Evolutionary conservation across 768 basidiomycete species (phyloP).

Genomic region (Flagelloscypha sp.): DNA sequence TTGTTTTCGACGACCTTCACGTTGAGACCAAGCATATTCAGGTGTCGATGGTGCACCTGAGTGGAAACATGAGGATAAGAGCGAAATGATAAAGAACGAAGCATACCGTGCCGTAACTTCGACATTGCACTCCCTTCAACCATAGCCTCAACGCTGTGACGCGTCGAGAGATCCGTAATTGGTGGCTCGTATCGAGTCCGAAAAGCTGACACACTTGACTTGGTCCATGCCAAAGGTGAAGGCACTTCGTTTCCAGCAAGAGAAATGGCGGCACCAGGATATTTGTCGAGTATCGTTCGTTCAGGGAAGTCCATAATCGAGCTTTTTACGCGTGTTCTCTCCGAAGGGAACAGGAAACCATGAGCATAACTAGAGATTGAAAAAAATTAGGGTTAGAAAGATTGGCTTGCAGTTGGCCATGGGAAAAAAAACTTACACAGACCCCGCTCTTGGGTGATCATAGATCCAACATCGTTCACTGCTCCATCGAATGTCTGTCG

Average conservation of each 20-base stretch:
- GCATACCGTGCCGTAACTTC: slow-evolving; percentile 51
- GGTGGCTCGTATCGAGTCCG: slow-evolving; percentile 69
- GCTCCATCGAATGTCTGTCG: slow-evolving; percentile 75
- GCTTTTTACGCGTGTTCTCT: slow-evolving; percentile 60
- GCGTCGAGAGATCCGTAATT: slow-evolving; percentile 50
- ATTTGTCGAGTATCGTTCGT: too few relatives aligned
- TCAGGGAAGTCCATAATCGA: too few relatives aligned
- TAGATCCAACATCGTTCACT: slow-evolving; percentile 97
- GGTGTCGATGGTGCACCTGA: slow-evolving; percentile 52
- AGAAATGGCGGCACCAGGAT: too few relatives aligned
- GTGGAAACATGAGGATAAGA: not conserved
- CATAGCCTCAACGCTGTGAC: slow-evolving; percentile 80
- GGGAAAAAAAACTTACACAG: slow-evolving; percentile 55
- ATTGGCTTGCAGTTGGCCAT: slow-evolving; percentile 4
- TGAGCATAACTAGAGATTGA: slow-evolving; percentile 65
- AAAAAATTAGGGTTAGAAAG: slow-evolving; percentile 5
- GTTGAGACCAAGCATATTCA: slow-evolving; percentile 59
- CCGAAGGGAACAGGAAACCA: slow-evolving; percentile 91
- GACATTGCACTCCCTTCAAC: slow-evolving; percentile 90
- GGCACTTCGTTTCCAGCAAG: too few relatives aligned
- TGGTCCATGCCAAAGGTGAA: slow-evolving; percentile 57
- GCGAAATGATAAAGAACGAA: slow-evolving; percentile 1
- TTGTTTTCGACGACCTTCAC: slow-evolving; percentile 59
- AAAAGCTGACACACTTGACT: slow-evolving; percentile 84
- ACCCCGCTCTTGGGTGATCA: slow-evolving; percentile 90